Conservation (phyloP, 306 rosid genomes). For the Alnus glutinosa region DNA sequence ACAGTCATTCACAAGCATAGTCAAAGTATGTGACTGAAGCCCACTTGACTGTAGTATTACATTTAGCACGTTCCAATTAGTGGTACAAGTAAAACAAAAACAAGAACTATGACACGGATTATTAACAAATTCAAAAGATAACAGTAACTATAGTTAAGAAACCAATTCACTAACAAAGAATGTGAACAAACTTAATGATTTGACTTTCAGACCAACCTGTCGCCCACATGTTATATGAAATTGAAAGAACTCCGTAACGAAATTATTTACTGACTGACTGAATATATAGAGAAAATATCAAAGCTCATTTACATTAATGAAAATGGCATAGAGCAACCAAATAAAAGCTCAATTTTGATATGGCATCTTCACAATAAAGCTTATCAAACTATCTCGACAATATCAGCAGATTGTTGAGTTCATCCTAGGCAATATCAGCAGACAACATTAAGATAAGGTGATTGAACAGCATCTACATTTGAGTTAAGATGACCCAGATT, state of each 20-base stretch:
- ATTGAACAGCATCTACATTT: neutral
- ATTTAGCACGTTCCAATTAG: neutral
- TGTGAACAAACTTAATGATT: neutral
- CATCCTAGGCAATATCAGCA: slow-evolving; percentile 4
- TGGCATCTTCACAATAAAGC: slow-evolving; percentile 3
- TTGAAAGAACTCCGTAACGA: neutral
- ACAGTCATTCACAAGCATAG: slow-evolving; percentile 56
- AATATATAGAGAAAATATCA: neutral
- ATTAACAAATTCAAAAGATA: neutral
- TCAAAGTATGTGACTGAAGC: slow-evolving; percentile 51
- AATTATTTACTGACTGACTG: neutral
- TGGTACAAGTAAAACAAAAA: neutral
- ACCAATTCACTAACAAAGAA: neutral
- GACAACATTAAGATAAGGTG: neutral
- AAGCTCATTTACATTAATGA: neutral
- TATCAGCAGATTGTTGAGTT: neutral
- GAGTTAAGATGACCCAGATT: neutral
- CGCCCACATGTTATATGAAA: neutral
- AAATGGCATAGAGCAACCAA: neutral
- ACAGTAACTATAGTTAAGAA: too few relatives aligned
- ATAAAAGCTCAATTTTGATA: neutral
- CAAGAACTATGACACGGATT: neutral
- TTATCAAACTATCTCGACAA: neutral
- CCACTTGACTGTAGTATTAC: slow-evolving; percentile 51
- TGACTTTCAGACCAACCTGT: neutral